Evolutionary conservation across 768 basidiomycete genomes (phyloP).

Genomic region (Amanita pallidorosea): DNA sequence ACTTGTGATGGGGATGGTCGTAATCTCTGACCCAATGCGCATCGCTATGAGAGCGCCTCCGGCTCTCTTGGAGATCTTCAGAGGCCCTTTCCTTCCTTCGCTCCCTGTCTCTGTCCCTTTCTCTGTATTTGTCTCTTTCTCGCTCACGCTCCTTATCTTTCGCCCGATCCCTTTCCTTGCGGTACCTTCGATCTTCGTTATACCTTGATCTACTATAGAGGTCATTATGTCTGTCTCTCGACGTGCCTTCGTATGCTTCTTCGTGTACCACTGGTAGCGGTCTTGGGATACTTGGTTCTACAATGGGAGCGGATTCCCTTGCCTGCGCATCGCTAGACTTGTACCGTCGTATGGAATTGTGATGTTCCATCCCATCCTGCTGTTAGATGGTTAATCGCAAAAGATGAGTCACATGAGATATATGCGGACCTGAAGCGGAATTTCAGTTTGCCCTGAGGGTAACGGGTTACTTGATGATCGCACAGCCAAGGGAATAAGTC

Average conservation of each 20-base stretch:
- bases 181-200: background rate
- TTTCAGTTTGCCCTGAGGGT: background rate
- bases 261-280: background rate
- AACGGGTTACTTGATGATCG: constrained; percentile 3
- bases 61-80: background rate
- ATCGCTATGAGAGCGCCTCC: background rate
- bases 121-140: background rate
- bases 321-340: background rate
- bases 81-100: background rate
- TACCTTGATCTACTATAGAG: background rate
- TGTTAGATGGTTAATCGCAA: background rate
- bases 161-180: background rate
- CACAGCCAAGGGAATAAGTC: background rate
- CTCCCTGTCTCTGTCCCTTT: background rate
- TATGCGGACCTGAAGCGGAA: background rate
- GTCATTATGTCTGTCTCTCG: background rate
- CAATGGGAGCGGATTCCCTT: background rate
- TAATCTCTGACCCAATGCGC: background rate
- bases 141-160: background rate
- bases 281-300: background rate
- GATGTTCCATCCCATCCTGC: background rate
- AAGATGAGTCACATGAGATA: background rate
- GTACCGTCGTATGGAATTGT: background rate
- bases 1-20: background rate
- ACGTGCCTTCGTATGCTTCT: background rate